Conservation (phyloP, 2,329 filamentous ascomycete species). For the Zymoseptoria crescenta region DNA sequence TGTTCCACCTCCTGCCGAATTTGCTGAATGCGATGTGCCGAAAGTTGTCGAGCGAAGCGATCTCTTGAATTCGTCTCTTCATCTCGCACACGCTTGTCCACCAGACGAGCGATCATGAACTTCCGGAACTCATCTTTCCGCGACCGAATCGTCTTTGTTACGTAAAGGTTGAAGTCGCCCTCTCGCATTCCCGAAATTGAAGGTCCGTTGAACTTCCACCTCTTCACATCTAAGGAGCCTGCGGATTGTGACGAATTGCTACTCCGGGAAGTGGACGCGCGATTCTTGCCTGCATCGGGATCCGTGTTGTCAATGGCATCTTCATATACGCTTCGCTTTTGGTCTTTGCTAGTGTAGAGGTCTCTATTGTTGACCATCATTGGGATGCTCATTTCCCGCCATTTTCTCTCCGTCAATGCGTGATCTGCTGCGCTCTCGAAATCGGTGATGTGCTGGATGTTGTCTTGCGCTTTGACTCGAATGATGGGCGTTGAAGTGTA, state of each 20-base stretch:
- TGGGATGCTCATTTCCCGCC: conserved; percentile 70
- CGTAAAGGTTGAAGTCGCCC: conserved; percentile 46
- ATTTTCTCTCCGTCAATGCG: conserved; percentile 72
- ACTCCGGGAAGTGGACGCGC: neutral
- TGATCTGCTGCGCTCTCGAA: conserved; percentile 79
- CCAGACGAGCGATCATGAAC: conserved; percentile 22
- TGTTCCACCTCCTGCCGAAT: conserved; percentile 18
- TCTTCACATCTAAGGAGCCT: conserved; percentile 23
- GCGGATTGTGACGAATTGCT: neutral
- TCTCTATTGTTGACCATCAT: conserved; percentile 46
- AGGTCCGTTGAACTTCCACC: conserved; percentile 54
- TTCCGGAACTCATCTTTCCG: conserved; percentile 25
- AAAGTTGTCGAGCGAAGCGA: conserved; percentile 9
- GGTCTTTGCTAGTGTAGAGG: conserved; percentile 9
- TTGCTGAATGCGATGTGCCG: conserved; percentile 7
- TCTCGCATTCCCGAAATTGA: conserved; percentile 50
- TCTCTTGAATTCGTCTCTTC: conserved; percentile 13
- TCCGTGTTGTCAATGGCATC: conserved; percentile 38
- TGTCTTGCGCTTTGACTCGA: conserved; percentile 71
- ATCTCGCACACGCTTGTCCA: conserved; percentile 16
- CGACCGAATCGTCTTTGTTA: conserved; percentile 34
- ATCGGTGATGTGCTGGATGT: conserved; percentile 80
- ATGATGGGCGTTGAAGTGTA: conserved; percentile 64
- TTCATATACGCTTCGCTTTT: conserved; percentile 34
- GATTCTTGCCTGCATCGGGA: conserved; percentile 7